Evolutionary conservation across 1,139 yeast species (phyloP).

Genomic region (Nakaseomyces bracarensis): DNA sequence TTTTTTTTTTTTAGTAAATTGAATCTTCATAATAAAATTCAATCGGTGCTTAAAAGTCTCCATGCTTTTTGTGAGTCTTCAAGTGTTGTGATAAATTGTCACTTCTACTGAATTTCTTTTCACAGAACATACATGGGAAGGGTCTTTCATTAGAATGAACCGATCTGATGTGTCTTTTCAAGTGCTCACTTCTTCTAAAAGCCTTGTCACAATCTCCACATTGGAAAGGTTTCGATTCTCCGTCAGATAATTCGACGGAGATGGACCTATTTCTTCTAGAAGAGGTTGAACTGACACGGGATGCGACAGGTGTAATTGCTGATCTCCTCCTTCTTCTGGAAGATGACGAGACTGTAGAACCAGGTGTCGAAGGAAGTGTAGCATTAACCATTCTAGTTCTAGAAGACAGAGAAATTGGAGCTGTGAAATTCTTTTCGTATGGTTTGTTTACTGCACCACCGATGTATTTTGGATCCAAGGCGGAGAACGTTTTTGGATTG

Average conservation of each 20-base stretch:
- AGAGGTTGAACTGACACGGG: slow-evolving; percentile 9
- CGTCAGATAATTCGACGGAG: slow-evolving; percentile 9
- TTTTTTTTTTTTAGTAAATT: no score
- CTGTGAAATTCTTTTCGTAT: background rate
- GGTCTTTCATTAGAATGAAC: slow-evolving; percentile 62
- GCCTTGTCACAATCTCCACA: slow-evolving; percentile 35
- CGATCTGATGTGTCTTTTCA: slow-evolving; percentile 68
- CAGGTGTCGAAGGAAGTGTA: background rate
- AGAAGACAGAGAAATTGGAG: slow-evolving; percentile 1
- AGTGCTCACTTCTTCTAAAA: slow-evolving; percentile 71
- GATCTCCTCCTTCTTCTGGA: slow-evolving; percentile 6
- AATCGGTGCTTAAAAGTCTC: slow-evolving; percentile 20
- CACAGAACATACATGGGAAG: slow-evolving; percentile 60
- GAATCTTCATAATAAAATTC: background rate
- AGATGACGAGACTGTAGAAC: background rate
- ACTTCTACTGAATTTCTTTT: slow-evolving; percentile 66
- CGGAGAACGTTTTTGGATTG: slow-evolving; percentile 1
- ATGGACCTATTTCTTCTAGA: slow-evolving; percentile 10
- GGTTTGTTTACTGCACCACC: background rate
- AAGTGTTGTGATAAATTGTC: slow-evolving; percentile 75
- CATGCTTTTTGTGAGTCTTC: slow-evolving; percentile 48
- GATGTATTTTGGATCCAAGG: slow-evolving; percentile 1
- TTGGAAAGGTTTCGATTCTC: slow-evolving; percentile 34
- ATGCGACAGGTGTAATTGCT: background rate
- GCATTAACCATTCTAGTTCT: background rate